Base-by-base conservation (phyloP, 2,329 filamentous ascomycete species). In the Endothia cerciana region DNA sequence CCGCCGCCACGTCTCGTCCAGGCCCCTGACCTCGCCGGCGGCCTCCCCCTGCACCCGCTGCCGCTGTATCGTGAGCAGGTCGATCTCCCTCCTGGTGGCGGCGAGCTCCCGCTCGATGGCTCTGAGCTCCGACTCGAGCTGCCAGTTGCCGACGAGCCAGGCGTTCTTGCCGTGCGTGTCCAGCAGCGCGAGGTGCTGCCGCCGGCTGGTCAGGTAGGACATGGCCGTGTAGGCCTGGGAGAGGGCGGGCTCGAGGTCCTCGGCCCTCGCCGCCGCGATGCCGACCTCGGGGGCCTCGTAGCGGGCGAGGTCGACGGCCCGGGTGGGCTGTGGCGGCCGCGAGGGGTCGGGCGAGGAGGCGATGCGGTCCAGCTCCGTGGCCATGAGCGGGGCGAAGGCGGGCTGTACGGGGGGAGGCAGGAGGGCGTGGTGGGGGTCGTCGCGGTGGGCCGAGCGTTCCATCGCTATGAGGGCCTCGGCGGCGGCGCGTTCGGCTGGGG, bases 91-190 rank as follows among this genome's bases (percentile, higher is more conserved):
- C 76, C 89, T 89, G 25, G 85, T 80, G 47, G 82, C 83, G 17
- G 87, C 89, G 60, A 98, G 82, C 72, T 97, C 93, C 55, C 82
- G 82, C 82, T 98, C 94, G 33, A 96, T 74, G 15, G 77, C 77
- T 60, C 84, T 83, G 61, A 96, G 78, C 51, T 92, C 85, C 53
- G 87, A 86, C 78, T 97, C 94, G 25, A 93, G 77, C 71, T 91
- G 88, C 72, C 89, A 87, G 77, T 99, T 99, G 6, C 87, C 87
- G 10, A 97, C 85, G 64, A 99, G 83, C 94, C 95, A 98, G 11
- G 92, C 90, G 77, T 97, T 97, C 79, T 92, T 92, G 71, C 94
- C 95, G 77, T 89, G 89, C 60, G 84, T 84, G 72, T 95, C 91
- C 25, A 97, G 85, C n/a, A 97, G 83, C 1, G 83, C 80, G 22